Percentiles rank a stretch among this genome's conserved stretches.
Conservation (phyloP, 805 yeast species). For the Candida succiphila region DNA sequence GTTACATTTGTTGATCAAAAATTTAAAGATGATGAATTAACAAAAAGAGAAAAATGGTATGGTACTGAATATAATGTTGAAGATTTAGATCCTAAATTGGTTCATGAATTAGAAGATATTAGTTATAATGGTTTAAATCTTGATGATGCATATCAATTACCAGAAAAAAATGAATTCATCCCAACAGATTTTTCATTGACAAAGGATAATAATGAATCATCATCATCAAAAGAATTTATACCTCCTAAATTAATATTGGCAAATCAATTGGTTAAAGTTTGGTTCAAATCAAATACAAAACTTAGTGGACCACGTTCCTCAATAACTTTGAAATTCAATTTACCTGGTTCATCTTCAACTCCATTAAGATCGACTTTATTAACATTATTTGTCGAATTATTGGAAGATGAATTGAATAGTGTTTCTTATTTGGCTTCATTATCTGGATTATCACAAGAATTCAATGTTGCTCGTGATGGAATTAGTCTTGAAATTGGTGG, state of each 20-base stretch:
- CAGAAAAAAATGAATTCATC: constrained; percentile 69
- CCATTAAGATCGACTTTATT: constrained; percentile 50
- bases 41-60: constrained; percentile 71
- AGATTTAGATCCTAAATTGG: constrained; percentile 30
- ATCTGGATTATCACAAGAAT: constrained; percentile 59
- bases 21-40: constrained; percentile 32
- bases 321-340: constrained; percentile 51
- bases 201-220: constrained; percentile 13
- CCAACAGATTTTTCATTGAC: constrained; percentile 66
- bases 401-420: constrained; percentile 70
- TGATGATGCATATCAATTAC: constrained; percentile 32
- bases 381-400: constrained; percentile 53
- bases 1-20: constrained; percentile 43
- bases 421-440: constrained; percentile 74
- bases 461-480: constrained; percentile 61
- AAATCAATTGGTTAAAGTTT: constrained; percentile 44
- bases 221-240: constrained; percentile 23
- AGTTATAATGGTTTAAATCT: constrained; percentile 23
- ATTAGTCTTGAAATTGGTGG: constrained; percentile 62
- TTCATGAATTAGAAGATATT: constrained; percentile 22
- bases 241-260: constrained; percentile 56
- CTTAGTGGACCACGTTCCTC: constrained; percentile 84
- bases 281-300: constrained; percentile 88
- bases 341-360: constrained; percentile 54
- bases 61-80: constrained; percentile 67